Conservation (phyloP, 805 yeast species). For the Myxozyma geophila region DNA sequence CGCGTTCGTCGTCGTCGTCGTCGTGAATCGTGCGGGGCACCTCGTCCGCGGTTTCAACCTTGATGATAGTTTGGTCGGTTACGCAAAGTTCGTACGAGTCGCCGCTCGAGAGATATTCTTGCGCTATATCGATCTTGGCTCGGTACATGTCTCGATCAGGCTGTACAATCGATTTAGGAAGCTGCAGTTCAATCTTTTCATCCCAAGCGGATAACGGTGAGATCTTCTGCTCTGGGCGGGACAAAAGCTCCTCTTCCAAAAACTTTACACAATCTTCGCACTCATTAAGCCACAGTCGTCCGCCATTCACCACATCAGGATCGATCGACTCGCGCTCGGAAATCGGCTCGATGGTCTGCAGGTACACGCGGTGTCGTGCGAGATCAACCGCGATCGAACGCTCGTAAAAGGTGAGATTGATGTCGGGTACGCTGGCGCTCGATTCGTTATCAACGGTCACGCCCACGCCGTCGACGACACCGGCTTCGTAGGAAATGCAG, state of each 20-base stretch:
- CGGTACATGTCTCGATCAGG: slow-evolving; percentile 50
- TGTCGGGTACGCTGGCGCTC: slow-evolving; percentile 54
- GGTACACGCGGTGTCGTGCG: slow-evolving; percentile 50
- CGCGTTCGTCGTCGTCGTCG: background rate
- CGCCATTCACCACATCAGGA: background rate
- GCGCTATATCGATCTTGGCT: slow-evolving; percentile 63
- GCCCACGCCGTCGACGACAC: slow-evolving; percentile 48
- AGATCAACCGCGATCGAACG: slow-evolving; percentile 64
- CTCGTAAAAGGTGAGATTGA: slow-evolving; percentile 72
- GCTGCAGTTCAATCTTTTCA: background rate
- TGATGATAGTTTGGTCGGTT: slow-evolving; percentile 58
- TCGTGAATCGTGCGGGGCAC: no score
- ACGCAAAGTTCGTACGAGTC: slow-evolving; percentile 94
- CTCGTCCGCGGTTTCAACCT: background rate
- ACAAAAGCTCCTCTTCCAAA: no score
- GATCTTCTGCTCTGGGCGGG: background rate
- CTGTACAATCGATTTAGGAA: background rate
- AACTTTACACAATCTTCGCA: background rate
- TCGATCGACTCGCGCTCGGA: no score
- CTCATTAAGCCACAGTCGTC: background rate
- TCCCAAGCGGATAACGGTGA: background rate
- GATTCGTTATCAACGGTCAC: slow-evolving; percentile 10
- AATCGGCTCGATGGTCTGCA: slow-evolving; percentile 11
- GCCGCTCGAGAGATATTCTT: slow-evolving; percentile 70
- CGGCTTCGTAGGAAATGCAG: slow-evolving; percentile 85